Evolutionary conservation across 2,329 filamentous ascomycete species (phyloP), one percentile per base, ranked within the genome.

Genomic region (Zymoseptoria pseudotritici): DNA sequence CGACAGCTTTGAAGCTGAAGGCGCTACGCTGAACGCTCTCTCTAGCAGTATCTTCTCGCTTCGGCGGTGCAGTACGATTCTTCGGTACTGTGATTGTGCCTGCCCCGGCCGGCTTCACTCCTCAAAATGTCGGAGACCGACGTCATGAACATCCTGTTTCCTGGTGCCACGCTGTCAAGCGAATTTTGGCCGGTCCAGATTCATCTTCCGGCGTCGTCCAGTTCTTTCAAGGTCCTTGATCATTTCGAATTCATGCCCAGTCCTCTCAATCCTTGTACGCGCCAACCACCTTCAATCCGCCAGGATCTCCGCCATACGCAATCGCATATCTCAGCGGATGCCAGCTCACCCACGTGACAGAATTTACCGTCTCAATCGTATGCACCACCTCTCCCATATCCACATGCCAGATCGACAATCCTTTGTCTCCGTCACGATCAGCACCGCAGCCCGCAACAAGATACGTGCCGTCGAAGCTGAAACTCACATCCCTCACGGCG

Each of bases 401-500:
- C 1, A 85, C 83, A 70, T 91, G 88, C 20, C 83, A 84, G 50
- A 91, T 83, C 54, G 89, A 84, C 29, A 92, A 73, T 9, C 86
- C 86, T 58, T 82, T 74, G 79, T 84, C 86, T 74, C 91, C 88
- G 58, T 91, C 88, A 54, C 69, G 70, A 36, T 63, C 62, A 4
- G 53, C 59, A 13, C 69, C 70, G 60, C 86, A 88, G 20, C 88
- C 89, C 9, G 86, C 88, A 2, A 87, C 84, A 22, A 92, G 76
- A 70, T 86, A 93, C 68, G 83, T 86, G 1, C 89, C 89, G 67
- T 92, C 89, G 73, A 89, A 92, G 17, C 84, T 88, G 71, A 92
- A 93, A 69, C 87, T 86, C 59, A 92, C 79, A 70, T 83, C 89
- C 69, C 84, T 82, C 26, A 92, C 85, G 2, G 88, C 84, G 20